Conservation (phyloP, 257 asterid genomes). For the Mitragyna speciosa region DNA sequence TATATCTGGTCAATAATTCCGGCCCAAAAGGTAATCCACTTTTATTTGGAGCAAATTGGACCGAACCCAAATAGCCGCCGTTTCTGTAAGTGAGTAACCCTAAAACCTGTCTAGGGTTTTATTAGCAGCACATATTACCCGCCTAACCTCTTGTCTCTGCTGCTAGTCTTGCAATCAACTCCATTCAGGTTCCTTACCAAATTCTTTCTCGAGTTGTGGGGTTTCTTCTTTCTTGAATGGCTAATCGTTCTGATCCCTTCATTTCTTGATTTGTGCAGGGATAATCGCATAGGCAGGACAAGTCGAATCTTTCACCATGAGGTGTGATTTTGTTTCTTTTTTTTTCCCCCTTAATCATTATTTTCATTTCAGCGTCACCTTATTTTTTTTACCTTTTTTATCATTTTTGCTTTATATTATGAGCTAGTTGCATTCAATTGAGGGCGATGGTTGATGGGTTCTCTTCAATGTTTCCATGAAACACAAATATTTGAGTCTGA, state of each 20-base stretch:
- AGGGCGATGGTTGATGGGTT: neutral
- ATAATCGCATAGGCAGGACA: neutral
- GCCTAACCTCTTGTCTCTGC: neutral
- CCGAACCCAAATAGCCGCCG: neutral
- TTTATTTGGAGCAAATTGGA: neutral
- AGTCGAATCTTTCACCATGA: constrained; percentile 20
- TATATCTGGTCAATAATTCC: too few relatives aligned
- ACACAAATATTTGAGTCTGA: neutral
- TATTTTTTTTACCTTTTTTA: too few relatives aligned
- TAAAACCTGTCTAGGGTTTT: neutral
- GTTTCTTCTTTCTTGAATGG: too few relatives aligned
- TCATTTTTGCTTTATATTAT: neutral
- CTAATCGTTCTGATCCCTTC: too few relatives aligned
- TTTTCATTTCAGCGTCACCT: neutral
- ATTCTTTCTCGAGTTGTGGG: too few relatives aligned
- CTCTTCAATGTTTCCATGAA: neutral
- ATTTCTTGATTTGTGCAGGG: neutral
- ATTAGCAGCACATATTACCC: neutral
- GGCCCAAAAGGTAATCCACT: neutral
- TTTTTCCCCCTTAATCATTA: neutral
- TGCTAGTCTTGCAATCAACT: neutral
- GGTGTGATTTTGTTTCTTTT: neutral
- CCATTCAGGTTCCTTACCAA: neutral
- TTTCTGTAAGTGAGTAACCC: neutral
- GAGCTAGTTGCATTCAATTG: neutral